Evolutionary conservation across 352 stramenopile species (phyloP), one percentile per base, ranked within the genome.

Genomic region (Phytopythium montanum): DNA sequence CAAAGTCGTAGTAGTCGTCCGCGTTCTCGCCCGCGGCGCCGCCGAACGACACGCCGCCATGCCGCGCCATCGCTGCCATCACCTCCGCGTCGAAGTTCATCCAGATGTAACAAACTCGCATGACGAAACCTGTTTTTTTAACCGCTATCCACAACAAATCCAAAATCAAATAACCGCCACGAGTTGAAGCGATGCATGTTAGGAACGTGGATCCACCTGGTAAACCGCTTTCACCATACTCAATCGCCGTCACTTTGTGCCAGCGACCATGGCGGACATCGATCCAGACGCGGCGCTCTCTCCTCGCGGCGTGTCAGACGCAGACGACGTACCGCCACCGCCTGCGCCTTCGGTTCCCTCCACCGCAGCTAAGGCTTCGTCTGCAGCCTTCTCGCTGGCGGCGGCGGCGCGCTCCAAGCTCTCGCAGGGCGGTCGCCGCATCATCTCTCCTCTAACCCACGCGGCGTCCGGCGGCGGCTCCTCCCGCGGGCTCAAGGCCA

Each of bases 1-100:
- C 38, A n/a, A 75, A 73, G 19, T 76, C 58, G 58, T 77, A 82
- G 68, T 85, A 90, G 62, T 90, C 80, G 31, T 90, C 80, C 23
- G 44, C 44, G 21, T 26, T 51, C 23, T 33, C 44, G 23, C 44
- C 44, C 23, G 44, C 18, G n/a, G 25, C 44, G 44, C 23, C 44
- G 23, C 44, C 44, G 18, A 51, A 51, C 23, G 44, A 51, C 9
- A 51, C 44, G 25, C 14, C 33, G 33, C 44, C 23, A 7, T 33
- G 23, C 21, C 21, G 44, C 44, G 44, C n/a, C n/a, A n/a, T n/a
- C n/a, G n/a, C 25, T 14, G 44, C 23, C 44, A 51, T 51, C 9
- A 12, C 18, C 33, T 29, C 12, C 42, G 8, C 21, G 14, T 25
- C 39, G n/a, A n/a, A n/a, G n/a, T n/a, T n/a, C n/a, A n/a, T n/a